Base-by-base conservation (phyloP, 2,329 filamentous ascomycete species). In the Paracorniculantispora psalliotae region DNA sequence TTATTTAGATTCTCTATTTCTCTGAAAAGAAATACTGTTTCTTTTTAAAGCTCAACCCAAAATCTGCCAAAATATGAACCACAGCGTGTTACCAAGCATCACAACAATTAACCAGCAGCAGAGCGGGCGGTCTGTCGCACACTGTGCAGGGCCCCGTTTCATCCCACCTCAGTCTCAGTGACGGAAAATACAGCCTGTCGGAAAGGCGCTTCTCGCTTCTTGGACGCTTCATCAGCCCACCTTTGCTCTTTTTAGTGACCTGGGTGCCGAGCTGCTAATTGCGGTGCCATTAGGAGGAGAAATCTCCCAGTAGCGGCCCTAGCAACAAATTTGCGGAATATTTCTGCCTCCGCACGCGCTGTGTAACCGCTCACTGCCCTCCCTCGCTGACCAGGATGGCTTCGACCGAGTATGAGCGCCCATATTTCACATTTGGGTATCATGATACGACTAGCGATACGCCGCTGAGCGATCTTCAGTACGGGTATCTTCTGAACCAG, bases 371-470 rank as follows among this genome's bases (percentile, higher is more conserved):
- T 47, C 68, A 73, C 15, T 63, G 57, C 48, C 66, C 25, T n/a
- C 30, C 19, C 21, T 37, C 39, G 44, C 47, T 10, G 6, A 15
- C n/a, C 35, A 58, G 10, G 21, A 43, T 47, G 37, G 28, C 26
- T 35, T 30, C 37, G 23, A 54, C 57, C 17, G 59, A 58, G 10
- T 33, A 50, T 53, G 68, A 70, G 57, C 68, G 73, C 35, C 79
- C 79, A 1, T 63, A 59, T 90, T 91, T 68, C 89, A 87, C 67
- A 79, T 92, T 65, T 88, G 86, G 89, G 59, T 87, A 91, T 63
- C 89, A 92, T 73, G 87, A 91, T 69, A 86, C 86, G 7, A 77
- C 77, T 54, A 79, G 88, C 60, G 72, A 78, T 28, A 75, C 82
- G 63, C 82, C 85, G 59, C 80, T 90, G 59, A 82, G 82, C 21